These are phyloP conservation scores for Coemansia javaensis DNA, from an alignment of 192 early-diverging fungal genomes.

Conservation along the genomic window DNA sequence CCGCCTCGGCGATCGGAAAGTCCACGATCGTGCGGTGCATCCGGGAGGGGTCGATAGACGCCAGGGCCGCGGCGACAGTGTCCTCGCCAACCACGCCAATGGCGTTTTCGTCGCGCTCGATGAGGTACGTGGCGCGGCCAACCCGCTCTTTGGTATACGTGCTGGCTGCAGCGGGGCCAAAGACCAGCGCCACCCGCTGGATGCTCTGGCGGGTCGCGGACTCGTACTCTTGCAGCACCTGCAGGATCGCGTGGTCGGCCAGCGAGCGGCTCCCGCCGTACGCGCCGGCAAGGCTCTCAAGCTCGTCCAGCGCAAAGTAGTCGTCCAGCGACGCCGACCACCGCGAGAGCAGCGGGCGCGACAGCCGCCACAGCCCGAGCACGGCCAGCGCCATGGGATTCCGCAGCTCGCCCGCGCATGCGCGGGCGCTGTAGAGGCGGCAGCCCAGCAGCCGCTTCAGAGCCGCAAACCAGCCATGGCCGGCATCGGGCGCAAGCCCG, in stretches of 20 bases:
- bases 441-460: slow-evolving; percentile 28
- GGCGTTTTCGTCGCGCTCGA: slow-evolving; percentile 40
- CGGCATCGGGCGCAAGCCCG: not conserved
- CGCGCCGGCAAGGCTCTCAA: slow-evolving; percentile 39
- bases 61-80: slow-evolving; percentile 19
- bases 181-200: slow-evolving; percentile 26
- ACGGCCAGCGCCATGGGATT: slow-evolving; percentile 8
- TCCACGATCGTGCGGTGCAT: slow-evolving; percentile 31
- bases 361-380: slow-evolving; percentile 24
- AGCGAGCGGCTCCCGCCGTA: slow-evolving; percentile 27
- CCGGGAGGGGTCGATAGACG: slow-evolving; percentile 12
- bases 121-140: slow-evolving; percentile 19
- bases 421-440: slow-evolving; percentile 24
- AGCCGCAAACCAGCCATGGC: slow-evolving; percentile 19
- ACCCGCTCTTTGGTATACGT: slow-evolving; percentile 20
- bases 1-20: slow-evolving; percentile 7
- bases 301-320: slow-evolving; percentile 36
- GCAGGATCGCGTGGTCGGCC: slow-evolving; percentile 18
- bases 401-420: slow-evolving; percentile 6
- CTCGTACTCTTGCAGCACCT: slow-evolving; percentile 35
- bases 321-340: slow-evolving; percentile 42
- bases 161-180: slow-evolving; percentile 29
- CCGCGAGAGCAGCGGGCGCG: slow-evolving; percentile 31
- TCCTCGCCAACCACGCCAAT: slow-evolving; percentile 34
- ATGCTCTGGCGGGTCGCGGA: slow-evolving; percentile 37